These are phyloP conservation scores for Cladochytrium replicatum DNA, from an alignment of 192 early-diverging fungal genomes.

Conservation along the genomic window DNA sequence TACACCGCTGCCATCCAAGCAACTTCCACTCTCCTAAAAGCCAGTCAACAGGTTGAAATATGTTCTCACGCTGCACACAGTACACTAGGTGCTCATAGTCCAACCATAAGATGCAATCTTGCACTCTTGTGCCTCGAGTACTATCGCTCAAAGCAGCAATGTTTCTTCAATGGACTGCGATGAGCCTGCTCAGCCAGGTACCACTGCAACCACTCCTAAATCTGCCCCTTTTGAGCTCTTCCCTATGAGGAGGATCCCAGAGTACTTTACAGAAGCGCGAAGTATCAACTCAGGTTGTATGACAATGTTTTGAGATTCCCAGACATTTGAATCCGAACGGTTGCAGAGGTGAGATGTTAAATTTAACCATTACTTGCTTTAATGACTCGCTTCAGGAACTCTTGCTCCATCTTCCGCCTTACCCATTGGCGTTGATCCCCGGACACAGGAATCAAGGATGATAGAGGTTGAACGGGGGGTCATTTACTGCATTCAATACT, in stretches of 20 bases:
- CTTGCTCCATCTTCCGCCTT: slow-evolving; percentile 83
- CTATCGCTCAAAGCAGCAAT: too few species aligned
- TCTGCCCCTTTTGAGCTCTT: too few species aligned
- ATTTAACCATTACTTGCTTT: background rate
- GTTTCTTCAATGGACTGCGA: too few species aligned
- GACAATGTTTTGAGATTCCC: slow-evolving; percentile 66
- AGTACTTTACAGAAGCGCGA: slow-evolving; percentile 90
- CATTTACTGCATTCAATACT: slow-evolving; percentile 77
- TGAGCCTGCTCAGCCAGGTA: too few species aligned
- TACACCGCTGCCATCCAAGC: too few species aligned
- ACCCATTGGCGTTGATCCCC: slow-evolving; percentile 76
- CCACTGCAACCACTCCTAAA: too few species aligned
- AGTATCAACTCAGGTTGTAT: slow-evolving; percentile 71
- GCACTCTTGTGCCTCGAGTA: too few species aligned
- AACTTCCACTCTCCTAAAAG: too few species aligned
- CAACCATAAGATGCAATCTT: too few species aligned
- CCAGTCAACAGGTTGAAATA: too few species aligned
- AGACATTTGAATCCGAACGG: slow-evolving; percentile 66
- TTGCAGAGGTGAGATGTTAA: slow-evolving; percentile 50
- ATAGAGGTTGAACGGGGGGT: slow-evolving; percentile 71
- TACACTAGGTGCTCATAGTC: too few species aligned
- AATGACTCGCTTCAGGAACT: slow-evolving; percentile 35
- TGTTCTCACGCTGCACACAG: too few species aligned
- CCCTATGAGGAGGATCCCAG: slow-evolving; percentile 65
- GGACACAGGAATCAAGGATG: slow-evolving; percentile 67